Conservation (phyloP, 345 rosid species). For the Sonneratia caseolaris region DNA sequence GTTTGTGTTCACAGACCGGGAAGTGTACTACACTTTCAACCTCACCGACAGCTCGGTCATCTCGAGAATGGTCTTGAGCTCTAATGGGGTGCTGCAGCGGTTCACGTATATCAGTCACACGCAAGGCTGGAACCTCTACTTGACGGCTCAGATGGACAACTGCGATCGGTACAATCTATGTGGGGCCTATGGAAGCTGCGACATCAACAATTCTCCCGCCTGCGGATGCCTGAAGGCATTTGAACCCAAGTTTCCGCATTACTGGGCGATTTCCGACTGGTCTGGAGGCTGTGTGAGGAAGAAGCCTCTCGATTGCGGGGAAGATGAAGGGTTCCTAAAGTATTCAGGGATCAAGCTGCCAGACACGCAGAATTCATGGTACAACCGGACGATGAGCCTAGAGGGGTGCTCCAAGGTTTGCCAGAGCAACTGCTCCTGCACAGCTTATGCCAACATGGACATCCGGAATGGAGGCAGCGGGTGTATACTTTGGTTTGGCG, state of each 20-base stretch:
- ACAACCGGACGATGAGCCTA: constrained; percentile 17
- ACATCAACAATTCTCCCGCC: constrained; percentile 25
- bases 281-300: constrained; percentile 40
- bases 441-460: constrained; percentile 35
- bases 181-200: constrained; percentile 33
- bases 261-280: constrained; percentile 35
- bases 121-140: constrained; percentile 16
- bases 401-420: constrained; percentile 22
- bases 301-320: constrained; percentile 19
- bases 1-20: constrained; percentile 19
- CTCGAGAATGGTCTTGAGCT: constrained; percentile 19
- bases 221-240: constrained; percentile 40
- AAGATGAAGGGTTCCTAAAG: constrained; percentile 26
- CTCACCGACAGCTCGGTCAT: constrained; percentile 12
- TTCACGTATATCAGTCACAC: constrained; percentile 11
- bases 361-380: constrained; percentile 22
- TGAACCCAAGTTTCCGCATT: constrained; percentile 22
- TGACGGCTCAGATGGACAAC: constrained; percentile 31
- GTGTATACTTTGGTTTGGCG: constrained; percentile 39
- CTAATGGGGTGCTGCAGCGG: constrained; percentile 19
- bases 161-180: constrained; percentile 34
- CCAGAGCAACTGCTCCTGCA: constrained; percentile 35
- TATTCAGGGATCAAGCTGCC: constrained; percentile 31
- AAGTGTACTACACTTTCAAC: constrained; percentile 26
- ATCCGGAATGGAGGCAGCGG: constrained; percentile 33